Evolutionary conservation across 306 rosid genomes (phyloP).

Genomic region (Trifolium repens): DNA sequence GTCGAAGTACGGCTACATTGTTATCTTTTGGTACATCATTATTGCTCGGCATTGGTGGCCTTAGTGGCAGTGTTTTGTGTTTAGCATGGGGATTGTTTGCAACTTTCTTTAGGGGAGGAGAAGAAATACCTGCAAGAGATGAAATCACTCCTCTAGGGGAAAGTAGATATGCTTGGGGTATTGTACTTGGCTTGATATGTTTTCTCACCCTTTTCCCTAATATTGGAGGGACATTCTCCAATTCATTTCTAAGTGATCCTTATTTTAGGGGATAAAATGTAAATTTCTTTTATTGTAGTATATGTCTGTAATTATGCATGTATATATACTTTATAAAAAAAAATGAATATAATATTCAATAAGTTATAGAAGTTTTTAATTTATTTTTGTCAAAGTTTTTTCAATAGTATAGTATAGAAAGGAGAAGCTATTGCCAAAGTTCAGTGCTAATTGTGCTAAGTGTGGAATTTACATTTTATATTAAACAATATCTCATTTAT

Average conservation of each 20-base stretch:
- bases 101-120: slow-evolving; percentile 90
- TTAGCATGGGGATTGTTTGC: slow-evolving; percentile 96
- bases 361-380: no score
- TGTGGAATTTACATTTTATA: slow-evolving; percentile 33
- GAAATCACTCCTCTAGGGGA: slow-evolving; percentile 84
- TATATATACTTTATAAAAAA: background rate
- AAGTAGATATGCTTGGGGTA: slow-evolving; percentile 83
- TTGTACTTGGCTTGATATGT: slow-evolving; percentile 78
- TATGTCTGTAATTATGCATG: slow-evolving; percentile 18
- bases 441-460: slow-evolving; percentile 8
- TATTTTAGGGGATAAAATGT: slow-evolving; percentile 72
- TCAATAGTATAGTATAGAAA: no score
- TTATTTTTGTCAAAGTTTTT: no score
- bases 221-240: slow-evolving; percentile 83
- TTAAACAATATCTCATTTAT: slow-evolving; percentile 34
- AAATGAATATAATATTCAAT: no score
- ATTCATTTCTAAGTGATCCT: slow-evolving; percentile 69
- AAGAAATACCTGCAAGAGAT: slow-evolving; percentile 85
- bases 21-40: slow-evolving; percentile 79
- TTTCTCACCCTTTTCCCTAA: slow-evolving; percentile 92
- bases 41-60: slow-evolving; percentile 83
- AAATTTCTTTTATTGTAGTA: slow-evolving; percentile 20
- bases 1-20: slow-evolving; percentile 71
- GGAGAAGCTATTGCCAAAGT: no score
- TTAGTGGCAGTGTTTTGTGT: slow-evolving; percentile 91